Base-by-base conservation (phyloP, 495 filamentous ascomycete genomes). In the Pyrenula aspistea region DNA sequence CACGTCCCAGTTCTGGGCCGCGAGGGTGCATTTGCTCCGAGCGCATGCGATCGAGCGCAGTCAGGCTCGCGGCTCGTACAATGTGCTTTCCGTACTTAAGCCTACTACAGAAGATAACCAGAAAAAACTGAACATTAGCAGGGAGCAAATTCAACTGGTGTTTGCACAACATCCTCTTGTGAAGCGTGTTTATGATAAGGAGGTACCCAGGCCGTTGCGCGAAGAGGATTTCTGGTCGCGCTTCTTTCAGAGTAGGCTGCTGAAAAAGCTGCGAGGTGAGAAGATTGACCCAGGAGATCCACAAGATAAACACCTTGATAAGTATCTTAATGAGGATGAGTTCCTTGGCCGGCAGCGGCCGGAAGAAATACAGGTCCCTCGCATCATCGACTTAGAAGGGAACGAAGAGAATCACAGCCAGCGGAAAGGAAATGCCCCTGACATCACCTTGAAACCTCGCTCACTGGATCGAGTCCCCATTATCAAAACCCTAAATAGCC, bases 151-250 rank as follows among this genome's bases (percentile, higher is more conserved):
- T 56, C 83, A 89, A 64, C 79, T 94, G 57, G 93, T 98, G 56
- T 91, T 98, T 67, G 81, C 80, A 52, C 92, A 96, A 67, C 91
- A 98, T 68, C 89, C 93, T 11, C 76, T 98, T 10, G 87, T 97
- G 53, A 88, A 87, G 65, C 81, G 83, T 11, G 91, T 93, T 8
- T 98, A 95, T 66, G 90, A 97, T 62, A 90, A 96, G 61, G 88
- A 87, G 62, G 90, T 96, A 3, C 94, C 93, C 2, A 88, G 87
- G 57, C 50, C 50, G 22, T 65, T 95, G 23, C 79, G 72, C 49
- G 88, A 94, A 63, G 75, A 78, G 55, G 83, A 86, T 24, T 98
- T 97, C 67, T 97, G 92, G 91, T 83, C 82, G 12, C 78, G 87
- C 49, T 98, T 98, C 69, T 97, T 98, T 71, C 79, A 86, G 61